A percentile compares a stretch with the other conserved stretches of the same genome.
Evolutionary conservation across 371 early-diverging fungal genomes (phyloP).

Genomic region (Syncephalastrum sp.): DNA sequence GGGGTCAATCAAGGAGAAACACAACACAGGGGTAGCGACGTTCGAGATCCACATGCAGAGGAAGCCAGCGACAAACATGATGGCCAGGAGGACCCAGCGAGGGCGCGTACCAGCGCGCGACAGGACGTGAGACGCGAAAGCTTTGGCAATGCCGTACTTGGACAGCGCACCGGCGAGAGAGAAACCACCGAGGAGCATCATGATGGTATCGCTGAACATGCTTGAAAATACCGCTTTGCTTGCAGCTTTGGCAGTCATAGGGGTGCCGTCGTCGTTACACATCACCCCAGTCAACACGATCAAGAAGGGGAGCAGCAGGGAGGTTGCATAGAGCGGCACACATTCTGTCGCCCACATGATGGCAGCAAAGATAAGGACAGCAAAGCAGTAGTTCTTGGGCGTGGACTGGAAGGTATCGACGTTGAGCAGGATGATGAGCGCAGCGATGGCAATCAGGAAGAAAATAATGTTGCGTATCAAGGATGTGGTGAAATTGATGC

Average conservation of each 20-base stretch:
- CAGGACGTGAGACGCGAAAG: constrained; percentile 67
- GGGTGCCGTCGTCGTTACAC: constrained; percentile 48
- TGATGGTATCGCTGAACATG: constrained; percentile 96
- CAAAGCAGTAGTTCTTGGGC: constrained; percentile 69
- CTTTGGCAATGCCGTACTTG: constrained; percentile 77
- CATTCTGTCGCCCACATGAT: constrained; percentile 77
- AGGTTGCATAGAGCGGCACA: constrained; percentile 84
- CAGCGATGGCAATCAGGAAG: constrained; percentile 47
- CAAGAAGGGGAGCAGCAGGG: constrained; percentile 75
- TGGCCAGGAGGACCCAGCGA: constrained; percentile 66
- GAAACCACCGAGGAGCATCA: constrained; percentile 96
- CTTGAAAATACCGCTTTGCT: constrained; percentile 81
- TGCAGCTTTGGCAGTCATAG: constrained; percentile 69
- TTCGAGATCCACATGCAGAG: constrained; percentile 83
- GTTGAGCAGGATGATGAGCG: constrained; percentile 57
- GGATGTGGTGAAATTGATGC: constrained; percentile 41
- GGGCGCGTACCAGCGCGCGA: constrained; percentile 74
- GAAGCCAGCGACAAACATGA: constrained; percentile 77
- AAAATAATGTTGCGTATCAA: constrained; percentile 25
- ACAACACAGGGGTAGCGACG: constrained; percentile 85
- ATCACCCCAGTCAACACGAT: constrained; percentile 73
- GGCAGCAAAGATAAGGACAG: constrained; percentile 62
- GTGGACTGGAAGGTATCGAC: constrained; percentile 56
- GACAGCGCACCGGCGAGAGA: constrained; percentile 89
- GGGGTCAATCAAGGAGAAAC: constrained; percentile 74